Base-by-base conservation (phyloP, 2,329 filamentous ascomycete species). In the Cladosporium sp. region DNA sequence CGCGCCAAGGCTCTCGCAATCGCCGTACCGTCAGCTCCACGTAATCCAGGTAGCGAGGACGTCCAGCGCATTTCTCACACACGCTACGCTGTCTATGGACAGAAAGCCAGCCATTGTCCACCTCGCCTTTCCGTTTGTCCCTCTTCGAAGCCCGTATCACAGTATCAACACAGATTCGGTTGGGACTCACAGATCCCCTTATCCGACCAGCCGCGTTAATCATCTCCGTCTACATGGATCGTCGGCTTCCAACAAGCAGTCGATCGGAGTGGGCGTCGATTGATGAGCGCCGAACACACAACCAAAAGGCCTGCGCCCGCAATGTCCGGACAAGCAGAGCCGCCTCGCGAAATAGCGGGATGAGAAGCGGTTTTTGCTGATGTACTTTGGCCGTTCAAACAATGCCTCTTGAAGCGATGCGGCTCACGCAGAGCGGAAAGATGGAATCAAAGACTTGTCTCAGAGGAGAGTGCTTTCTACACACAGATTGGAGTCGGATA, bases 391-490 rank as follows among this genome's bases (percentile, higher is more conserved):
- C 86, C 91, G 91, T 88, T 84, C 67, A 70, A 60, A 61, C 14
- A 34, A 82, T 79, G 88, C 90, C 89, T 88, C 89, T 86, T 86
- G 63, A 73, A 76, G 70, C 67, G 58, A 67, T 67, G 60, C 34
- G 32, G 32, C 70, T 30, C 26, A 39, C 34, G 53, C 48, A 30
- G 26, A 51, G 62, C 49, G 58, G 74, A 74, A 87, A 87, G 88
- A 90, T 89, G 91, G 89, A 93, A 90, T 83, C 90, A 96, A 97
- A 97, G 93, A 95, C 91, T 82, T 88, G 89, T 96, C 92, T 89
- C 84, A 78, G 90, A 91, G 88, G 66, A 91, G 87, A 89, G 86
- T 91, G 92, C 90, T 73, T 85, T 74, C 82, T 76, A 86, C 91
- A 89, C 75, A 92, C 89, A 84, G 91, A 93, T 88, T 54, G 63